Percentiles rank a stretch among this genome's conserved stretches.
Conservation (phyloP, 805 yeast genomes). For the Blastobotrys parvus region DNA sequence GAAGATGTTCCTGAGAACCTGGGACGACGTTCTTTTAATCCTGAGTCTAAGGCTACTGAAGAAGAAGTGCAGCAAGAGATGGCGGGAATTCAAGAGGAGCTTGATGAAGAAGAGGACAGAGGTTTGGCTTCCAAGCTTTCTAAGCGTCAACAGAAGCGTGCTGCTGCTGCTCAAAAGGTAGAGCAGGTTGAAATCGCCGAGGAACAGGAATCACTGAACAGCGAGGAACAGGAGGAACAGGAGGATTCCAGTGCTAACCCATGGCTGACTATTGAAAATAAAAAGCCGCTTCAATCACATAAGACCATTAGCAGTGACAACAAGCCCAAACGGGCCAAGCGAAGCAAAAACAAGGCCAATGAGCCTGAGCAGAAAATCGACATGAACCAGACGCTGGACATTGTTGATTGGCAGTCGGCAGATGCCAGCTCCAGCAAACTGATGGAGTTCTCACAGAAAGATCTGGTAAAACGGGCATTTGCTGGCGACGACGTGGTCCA, state of each 20-base stretch:
- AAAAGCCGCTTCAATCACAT: slow-evolving; percentile 42
- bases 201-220: slow-evolving; percentile 2
- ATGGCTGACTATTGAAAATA: slow-evolving; percentile 30
- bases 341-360: slow-evolving; percentile 9
- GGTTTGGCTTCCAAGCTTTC: slow-evolving; percentile 7
- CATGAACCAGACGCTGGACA: slow-evolving; percentile 41
- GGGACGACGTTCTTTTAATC: slow-evolving; percentile 79
- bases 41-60: slow-evolving; percentile 41
- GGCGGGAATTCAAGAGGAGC: slow-evolving; percentile 23
- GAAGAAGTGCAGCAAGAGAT: slow-evolving; percentile 15
- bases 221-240: slow-evolving; percentile 6
- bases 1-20: slow-evolving; percentile 55
- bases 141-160: slow-evolving; percentile 1
- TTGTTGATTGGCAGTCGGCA: slow-evolving; percentile 42
- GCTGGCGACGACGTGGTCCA: slow-evolving; percentile 93
- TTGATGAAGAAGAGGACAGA: slow-evolving; percentile 12
- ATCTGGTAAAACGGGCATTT: slow-evolving; percentile 82
- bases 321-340: slow-evolving; percentile 33
- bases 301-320: slow-evolving; percentile 32
- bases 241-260: slow-evolving; percentile 26
- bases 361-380: slow-evolving; percentile 24
- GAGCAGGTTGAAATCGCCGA: slow-evolving; percentile 1
- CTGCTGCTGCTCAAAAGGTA: slow-evolving; percentile 2
- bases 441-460: slow-evolving; percentile 63
- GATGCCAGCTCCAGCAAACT: slow-evolving; percentile 31